Conservation (phyloP, 495 filamentous ascomycete genomes). For the Trichocladium uniseriatum region DNA sequence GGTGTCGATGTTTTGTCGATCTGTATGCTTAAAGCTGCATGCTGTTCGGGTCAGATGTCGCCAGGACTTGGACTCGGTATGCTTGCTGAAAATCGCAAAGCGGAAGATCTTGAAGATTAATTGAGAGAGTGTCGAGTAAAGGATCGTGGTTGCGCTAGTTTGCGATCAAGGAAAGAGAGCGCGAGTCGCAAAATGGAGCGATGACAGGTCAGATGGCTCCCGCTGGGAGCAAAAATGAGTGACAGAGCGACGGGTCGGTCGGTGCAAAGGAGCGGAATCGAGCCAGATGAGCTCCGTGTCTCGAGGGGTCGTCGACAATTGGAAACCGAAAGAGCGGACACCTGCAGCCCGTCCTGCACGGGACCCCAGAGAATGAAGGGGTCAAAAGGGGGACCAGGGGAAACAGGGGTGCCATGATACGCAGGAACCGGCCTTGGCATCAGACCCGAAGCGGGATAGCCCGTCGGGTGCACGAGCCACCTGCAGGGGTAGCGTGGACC, state of each 20-base stretch:
- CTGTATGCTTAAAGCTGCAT: not conserved
- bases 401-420: not conserved
- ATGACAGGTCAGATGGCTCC: not conserved
- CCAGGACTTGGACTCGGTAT: conserved; percentile 1
- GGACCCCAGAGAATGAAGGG: not conserved
- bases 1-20: not conserved
- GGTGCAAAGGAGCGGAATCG: conserved; percentile 7
- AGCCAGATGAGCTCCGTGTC: not conserved
- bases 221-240: conserved; percentile 3
- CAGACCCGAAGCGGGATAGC: conserved; percentile 8
- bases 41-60: not conserved
- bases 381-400: not conserved
- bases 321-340: conserved; percentile 1
- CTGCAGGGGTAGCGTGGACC: not conserved
- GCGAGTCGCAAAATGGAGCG: conserved; percentile 1
- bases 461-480: conserved; percentile 8
- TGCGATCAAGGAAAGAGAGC: conserved; percentile 2
- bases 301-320: conserved; percentile 2
- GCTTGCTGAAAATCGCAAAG: not conserved
- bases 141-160: too few species aligned
- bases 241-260: too few species aligned
- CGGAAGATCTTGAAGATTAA: not conserved
- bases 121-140: not conserved
- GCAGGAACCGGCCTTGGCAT: conserved; percentile 4
- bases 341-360: too few species aligned